Base-by-base conservation (phyloP, 495 filamentous ascomycete species). In the Penicillium simplicissimum region DNA sequence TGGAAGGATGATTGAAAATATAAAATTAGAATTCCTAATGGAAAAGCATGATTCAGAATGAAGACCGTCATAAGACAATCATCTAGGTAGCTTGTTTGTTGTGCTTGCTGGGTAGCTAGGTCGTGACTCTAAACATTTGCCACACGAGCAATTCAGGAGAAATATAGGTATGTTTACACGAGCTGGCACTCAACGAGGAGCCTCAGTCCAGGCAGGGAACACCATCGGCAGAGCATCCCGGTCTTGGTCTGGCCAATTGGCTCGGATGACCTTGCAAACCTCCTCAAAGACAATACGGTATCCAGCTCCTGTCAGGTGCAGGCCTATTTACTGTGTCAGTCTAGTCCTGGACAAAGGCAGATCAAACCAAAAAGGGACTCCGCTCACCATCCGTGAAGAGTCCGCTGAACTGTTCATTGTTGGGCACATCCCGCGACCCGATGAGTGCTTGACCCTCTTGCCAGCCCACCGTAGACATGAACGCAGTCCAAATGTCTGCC, bases 401-500 rank as follows among this genome's bases (percentile, higher is more conserved):
- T 37, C 71, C 68, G 21, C 71, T 66, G 10, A 91, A 74, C n/a
- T 68, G 67, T 28, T 78, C 71, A 64, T 79, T 84, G 59, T 71
- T 76, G 19, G 80, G 76, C 33, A 75, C 59, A n/a, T 81, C 71
- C 55, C 78, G 79, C 10, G 83, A 84, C 11, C 87, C 87, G 28
- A 76, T 67, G 21, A 88, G 66, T 5, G 77, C 69, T 28, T 84
- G 71, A 5, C 81, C 86, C 47, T 78, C 75, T 37, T 90, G 69
- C 89, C 90, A 83, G 56, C 88, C 78, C 28, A 86, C 83, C 37
- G 76, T 71, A 17, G 84, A 70, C 84, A 95, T 88, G 57, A 96
- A 81, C 0, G 86, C 84, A 42, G 81, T 82, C 84, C 89, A 93
- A 0, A 96, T 77, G 72, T 97, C 89, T 17, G 91, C 79, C 5